Evolutionary conservation across 176 grass and related monocot species (phyloP).

Genomic region (Microstegium vimineum): DNA sequence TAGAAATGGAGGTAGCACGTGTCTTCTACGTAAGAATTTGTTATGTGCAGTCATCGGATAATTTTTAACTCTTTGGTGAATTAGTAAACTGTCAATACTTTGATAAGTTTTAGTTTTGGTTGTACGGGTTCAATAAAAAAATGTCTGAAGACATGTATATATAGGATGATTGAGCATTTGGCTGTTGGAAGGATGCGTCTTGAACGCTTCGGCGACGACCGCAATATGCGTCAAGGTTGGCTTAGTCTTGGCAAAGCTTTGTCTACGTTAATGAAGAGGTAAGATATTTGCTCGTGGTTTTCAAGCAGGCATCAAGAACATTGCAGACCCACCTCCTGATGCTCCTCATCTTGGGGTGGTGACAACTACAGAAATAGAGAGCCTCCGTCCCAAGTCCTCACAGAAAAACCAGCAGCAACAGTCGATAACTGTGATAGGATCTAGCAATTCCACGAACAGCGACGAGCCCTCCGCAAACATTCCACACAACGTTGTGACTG

Average conservation of each 20-base stretch:
- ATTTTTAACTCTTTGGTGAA: too few species aligned
- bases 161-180: constrained; percentile 95
- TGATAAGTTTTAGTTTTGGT: too few species aligned
- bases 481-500: too few species aligned
- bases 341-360: too few species aligned
- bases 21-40: too few species aligned
- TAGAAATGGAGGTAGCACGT: too few species aligned
- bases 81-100: too few species aligned
- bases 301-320: constrained; percentile 49
- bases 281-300: constrained; percentile 9
- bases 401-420: constrained; percentile 59
- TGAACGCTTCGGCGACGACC: too few species aligned
- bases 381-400: constrained; percentile 54
- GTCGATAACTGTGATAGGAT: background rate
- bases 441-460: constrained; percentile 43
- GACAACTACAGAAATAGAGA: constrained; percentile 66
- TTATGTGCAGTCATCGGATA: too few species aligned
- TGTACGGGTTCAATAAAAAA: too few species aligned
- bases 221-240: constrained; percentile 69
- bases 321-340: too few species aligned
- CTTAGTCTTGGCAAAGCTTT: constrained; percentile 76
- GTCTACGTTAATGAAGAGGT: constrained; percentile 65
- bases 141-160: constrained; percentile 85
- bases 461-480: too few species aligned
- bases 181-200: constrained; percentile 80